Evolutionary conservation across 495 filamentous ascomycete species (phyloP), one percentile per base, ranked within the genome.

Genomic region (Aspergillus asperescens): DNA sequence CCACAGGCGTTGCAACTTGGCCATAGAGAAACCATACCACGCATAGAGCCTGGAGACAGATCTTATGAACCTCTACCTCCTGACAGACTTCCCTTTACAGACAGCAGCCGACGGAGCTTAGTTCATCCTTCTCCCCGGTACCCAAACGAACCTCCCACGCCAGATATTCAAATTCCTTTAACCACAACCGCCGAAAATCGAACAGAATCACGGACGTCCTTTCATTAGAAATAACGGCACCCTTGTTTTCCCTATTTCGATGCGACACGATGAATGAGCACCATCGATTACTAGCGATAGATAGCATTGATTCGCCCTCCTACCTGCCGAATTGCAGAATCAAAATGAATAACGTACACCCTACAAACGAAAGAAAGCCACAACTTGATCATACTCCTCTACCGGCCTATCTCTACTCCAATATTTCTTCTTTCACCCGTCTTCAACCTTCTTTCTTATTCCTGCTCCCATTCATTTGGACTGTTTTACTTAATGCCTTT

Each of bases 1-100:
- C 67, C 68, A 7, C 66, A 62, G 31, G 50, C 61, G 1, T 46
- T 73, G 12, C 66, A 73, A 42, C 46, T 69, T 9, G 66, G 68
- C 3, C 67, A 65, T 4, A 59, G 61, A 29, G 64, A 69, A 15
- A 42, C 56, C 0, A 62, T 73, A 15, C 51, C 61, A 19, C 57
- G 68, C 20, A 54, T 65, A 18, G 60, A 58, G 27, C 10, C 57
- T 16, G 50, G 46, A 27, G 55, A 63, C 12, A 54, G 49, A 37
- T 38, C 53, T 15, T 61, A 50, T 28, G 56, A 60, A 18, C 39
- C 58, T 37, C 50, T 60, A 15, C 46, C 56, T 5, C 45, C 61
- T 16, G 70, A 71, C 12, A 60, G 66, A 20, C 63, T 60, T 23
- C 61, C 69, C 10, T 64, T 66, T 25, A 22, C 56, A 25, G 67